Evolutionary conservation across 2,329 filamentous ascomycete genomes (phyloP).

Genomic region (Colletotrichum orchidophilum): DNA sequence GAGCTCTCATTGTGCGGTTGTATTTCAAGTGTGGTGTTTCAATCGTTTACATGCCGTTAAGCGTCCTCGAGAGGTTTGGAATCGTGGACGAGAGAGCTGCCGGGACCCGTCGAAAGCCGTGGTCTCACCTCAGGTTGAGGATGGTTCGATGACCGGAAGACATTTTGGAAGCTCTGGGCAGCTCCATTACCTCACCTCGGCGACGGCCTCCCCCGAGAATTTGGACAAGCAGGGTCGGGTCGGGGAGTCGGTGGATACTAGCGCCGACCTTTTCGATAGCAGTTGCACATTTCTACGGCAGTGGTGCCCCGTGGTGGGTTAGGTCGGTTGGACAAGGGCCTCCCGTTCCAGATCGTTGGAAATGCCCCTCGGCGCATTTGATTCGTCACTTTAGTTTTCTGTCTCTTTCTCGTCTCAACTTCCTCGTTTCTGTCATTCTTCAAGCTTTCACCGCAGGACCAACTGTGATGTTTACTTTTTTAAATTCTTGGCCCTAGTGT

Average conservation of each 20-base stretch:
- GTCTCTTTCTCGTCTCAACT: not conserved
- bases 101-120: conserved; percentile 11
- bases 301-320: too few relatives aligned
- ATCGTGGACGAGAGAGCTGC: not conserved
- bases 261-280: conserved; percentile 2
- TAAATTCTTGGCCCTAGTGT: not conserved
- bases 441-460: not conserved
- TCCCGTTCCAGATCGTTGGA: not conserved
- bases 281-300: not conserved
- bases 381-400: not conserved
- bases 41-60: not conserved
- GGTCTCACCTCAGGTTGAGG: not conserved
- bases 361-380: not conserved
- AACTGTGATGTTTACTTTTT: not conserved
- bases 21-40: not conserved
- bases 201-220: conserved; percentile 4
- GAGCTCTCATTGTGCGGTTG: conserved; percentile 14
- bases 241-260: conserved; percentile 22
- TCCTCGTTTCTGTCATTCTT: not conserved
- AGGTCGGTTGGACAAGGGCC: not conserved
- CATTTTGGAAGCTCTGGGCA: conserved; percentile 15
- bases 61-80: fast-evolving
- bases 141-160: conserved; percentile 22
- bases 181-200: conserved; percentile 22
- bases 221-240: not conserved